Percentiles rank a stretch among this genome's conserved stretches.
These are phyloP conservation scores for Onygenales sp. DNA, from an alignment of 2,329 filamentous ascomycete genomes.

Conservation along the genomic window DNA sequence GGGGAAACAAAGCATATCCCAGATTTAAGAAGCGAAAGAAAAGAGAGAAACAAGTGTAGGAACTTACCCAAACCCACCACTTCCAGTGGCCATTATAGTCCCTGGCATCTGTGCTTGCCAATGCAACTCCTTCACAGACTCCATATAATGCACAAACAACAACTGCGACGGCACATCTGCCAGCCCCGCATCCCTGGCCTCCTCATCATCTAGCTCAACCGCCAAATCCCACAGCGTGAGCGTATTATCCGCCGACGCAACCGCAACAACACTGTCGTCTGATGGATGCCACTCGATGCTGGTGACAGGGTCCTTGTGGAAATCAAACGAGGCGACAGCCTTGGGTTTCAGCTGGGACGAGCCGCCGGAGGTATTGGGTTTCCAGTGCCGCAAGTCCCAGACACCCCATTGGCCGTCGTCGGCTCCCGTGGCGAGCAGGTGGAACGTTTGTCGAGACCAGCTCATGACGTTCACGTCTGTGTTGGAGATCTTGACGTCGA, in stretches of 20 bases:
- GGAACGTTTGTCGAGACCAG: slow-evolving; percentile 81
- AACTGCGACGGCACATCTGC: slow-evolving; percentile 89
- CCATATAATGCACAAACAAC: slow-evolving; percentile 93
- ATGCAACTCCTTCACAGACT: slow-evolving; percentile 89
- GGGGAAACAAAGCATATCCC: not conserved
- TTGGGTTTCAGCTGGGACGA: slow-evolving; percentile 48
- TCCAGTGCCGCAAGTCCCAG: slow-evolving; percentile 96
- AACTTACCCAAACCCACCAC: slow-evolving; percentile 63
- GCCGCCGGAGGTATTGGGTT: slow-evolving; percentile 48
- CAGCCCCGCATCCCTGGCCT: slow-evolving; percentile 79
- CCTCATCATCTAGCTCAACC: slow-evolving; percentile 93
- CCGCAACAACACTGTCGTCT: slow-evolving; percentile 89
- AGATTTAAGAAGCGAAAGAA: not conserved
- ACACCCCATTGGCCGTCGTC: slow-evolving; percentile 93
- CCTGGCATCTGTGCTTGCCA: slow-evolving; percentile 97
- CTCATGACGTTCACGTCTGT: slow-evolving; percentile 94
- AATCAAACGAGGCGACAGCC: slow-evolving; percentile 86
- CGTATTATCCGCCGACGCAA: slow-evolving; percentile 87
- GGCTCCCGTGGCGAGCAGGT: slow-evolving; percentile 83
- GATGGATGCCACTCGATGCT: slow-evolving; percentile 95
- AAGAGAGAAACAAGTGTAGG: not conserved
- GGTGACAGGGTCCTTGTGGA: slow-evolving; percentile 95
- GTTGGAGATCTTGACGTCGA: slow-evolving; percentile 73
- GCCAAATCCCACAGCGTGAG: slow-evolving; percentile 94
- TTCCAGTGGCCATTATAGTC: slow-evolving; percentile 78